Base-by-base conservation (phyloP, 2,329 filamentous ascomycete species). In the Ophiostoma novo-ulmi region DNA sequence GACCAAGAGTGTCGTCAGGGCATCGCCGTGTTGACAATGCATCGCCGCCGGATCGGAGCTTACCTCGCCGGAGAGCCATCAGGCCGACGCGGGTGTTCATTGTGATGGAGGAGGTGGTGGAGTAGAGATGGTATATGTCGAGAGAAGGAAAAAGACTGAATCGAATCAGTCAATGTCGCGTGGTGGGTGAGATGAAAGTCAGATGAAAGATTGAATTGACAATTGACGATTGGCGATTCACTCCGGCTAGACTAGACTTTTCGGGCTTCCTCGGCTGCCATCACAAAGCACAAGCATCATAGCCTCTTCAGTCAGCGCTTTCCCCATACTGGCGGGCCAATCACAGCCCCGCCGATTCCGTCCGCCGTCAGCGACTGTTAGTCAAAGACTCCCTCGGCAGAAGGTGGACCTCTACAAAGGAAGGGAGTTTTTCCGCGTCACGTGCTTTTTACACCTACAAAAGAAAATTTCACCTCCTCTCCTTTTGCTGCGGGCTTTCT, bases 61-160 rank as follows among this genome's bases (percentile, higher is more conserved):
- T 78, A 87, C 86, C 83, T 84, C 85, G 83, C 79, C 85, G 85
- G 78, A 87, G 79, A 78, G 85, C 85, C 80, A 84, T 82, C 75
- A 87, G 78, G 79, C 85, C 86, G 77, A 86, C 82, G 81, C 85
- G 81, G 77, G 84, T 82, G 78, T 83, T 84, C 86, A 88, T 88
- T 63, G 75, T 79, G 77, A 26, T 55, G 70, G 70, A 17, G 52
- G 6, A 72, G 68, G 68, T 71, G 73, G 67, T 72, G 73, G 70
- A 70, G 71, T 70, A 72, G n/a, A 48, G 38, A 44, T 72, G 71
- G 70, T 74, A 73, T 39, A 14, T 10, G 39, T 39, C 55, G 73
- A 69, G 73, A 73, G 71, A 70, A 71, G 20, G 52, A 26, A 31
- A 31, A 63, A 61, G 69, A 39, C 64, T 67, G 70, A 31, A 31